Percentiles rank a stretch among this genome's conserved stretches.
These are phyloP conservation scores for Cladosporium sp. DNA, from an alignment of 2,329 filamentous ascomycete genomes.

Conservation along the genomic window DNA sequence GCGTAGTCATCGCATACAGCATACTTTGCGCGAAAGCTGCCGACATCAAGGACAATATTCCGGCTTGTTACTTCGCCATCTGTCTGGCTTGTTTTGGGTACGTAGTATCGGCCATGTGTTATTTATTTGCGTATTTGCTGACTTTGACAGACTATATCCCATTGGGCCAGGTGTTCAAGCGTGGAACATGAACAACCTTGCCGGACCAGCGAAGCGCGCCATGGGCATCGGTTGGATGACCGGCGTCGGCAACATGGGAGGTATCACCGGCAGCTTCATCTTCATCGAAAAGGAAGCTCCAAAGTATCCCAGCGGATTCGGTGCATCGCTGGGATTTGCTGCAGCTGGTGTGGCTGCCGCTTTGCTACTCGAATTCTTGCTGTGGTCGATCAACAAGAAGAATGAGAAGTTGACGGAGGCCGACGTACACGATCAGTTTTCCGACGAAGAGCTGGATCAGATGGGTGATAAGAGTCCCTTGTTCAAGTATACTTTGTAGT, in stretches of 20 bases:
- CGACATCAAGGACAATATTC: conserved; percentile 13
- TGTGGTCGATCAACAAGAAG: conserved; percentile 33
- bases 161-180: conserved; percentile 24
- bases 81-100: conserved; percentile 25
- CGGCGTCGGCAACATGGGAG: conserved; percentile 38
- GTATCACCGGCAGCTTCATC: conserved; percentile 38
- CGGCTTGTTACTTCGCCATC: conserved; percentile 22
- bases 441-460: conserved; percentile 32
- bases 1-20: conserved; percentile 24
- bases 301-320: conserved; percentile 35
- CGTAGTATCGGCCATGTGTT: neutral
- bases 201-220: conserved; percentile 32
- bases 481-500: conserved; percentile 34
- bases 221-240: conserved; percentile 39
- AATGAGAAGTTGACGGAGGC: conserved; percentile 33
- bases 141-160: conserved; percentile 16
- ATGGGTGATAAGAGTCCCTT: conserved; percentile 38
- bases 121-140: neutral
- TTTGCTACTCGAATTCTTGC: conserved; percentile 27
- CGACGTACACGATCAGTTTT: conserved; percentile 32
- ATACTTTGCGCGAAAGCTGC: conserved; percentile 20
- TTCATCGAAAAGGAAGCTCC: conserved; percentile 34
- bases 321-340: conserved; percentile 29
- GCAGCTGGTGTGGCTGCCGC: conserved; percentile 22
- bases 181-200: conserved; percentile 30